Base-by-base conservation (phyloP, 352 stramenopile genomes). In the Peronospora farinosa region DNA sequence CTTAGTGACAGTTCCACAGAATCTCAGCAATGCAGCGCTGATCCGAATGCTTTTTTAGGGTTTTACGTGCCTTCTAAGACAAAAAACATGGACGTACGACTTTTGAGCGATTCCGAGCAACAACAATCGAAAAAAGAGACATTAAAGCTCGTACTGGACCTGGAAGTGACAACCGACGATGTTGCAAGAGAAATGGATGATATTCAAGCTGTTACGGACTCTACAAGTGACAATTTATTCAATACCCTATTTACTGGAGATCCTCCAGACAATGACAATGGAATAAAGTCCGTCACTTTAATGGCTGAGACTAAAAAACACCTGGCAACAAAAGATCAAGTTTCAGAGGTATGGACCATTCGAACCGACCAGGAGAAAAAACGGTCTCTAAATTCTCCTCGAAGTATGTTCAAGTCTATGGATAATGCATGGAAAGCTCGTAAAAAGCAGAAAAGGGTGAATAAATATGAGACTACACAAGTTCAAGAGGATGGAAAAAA, bases 21-120 rank as follows among this genome's bases (percentile, higher is more conserved):
- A 27, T 78, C 72, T 0, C 60, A 60, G 27, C 79, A 90, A 47
- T 86, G 65, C 63, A 88, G 79, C 40, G 74, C 79, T 5, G 74
- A 87, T 51, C 62, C 67, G 32, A 74, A 39, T 44, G 70, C 76
- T 21, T 87, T 90, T 51, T n/a, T 57, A 16, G 64, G 65, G 5
- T 67, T 80, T 37, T 58, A 65, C 39, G 44, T 67, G 23, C 17
- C 53, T 17, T 40, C 46, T 10, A 51, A 40, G 23, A 32, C 58
- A 10, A 35, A 60, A n/a, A 17, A 68, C 10, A 32, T 57, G 15
- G 32, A 38, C 5, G 2, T 43, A 19, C 19, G 33, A 9, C 5
- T 17, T 5, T 19, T 7, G 13, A 25, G 36, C 15, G 1, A 13
- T 1, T 28, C 32, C 8, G 38, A 44, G 31, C 43, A 59, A 15